Evolutionary conservation across 179 eudicot species (phyloP).

Genomic region (Spergularia azorica): DNA sequence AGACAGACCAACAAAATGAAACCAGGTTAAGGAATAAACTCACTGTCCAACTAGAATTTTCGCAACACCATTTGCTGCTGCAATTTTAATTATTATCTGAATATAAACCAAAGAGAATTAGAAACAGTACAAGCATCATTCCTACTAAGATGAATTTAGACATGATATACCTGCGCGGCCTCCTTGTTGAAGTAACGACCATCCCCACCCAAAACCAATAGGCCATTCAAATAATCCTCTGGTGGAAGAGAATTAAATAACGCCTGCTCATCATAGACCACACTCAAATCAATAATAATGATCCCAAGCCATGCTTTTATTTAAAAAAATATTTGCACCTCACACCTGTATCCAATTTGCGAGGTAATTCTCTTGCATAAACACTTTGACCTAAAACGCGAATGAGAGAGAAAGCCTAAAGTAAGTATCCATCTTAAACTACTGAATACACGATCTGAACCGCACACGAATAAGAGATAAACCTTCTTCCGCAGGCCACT

Average conservation of each 20-base stretch:
- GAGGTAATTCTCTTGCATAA: slow-evolving; percentile 90
- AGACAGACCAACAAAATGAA: background rate
- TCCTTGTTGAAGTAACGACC: slow-evolving; percentile 91
- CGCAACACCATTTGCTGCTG: slow-evolving; percentile 95
- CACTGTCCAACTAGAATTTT: slow-evolving; percentile 92
- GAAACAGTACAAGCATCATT: background rate
- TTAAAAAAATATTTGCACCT: background rate
- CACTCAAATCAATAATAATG: slow-evolving; percentile 7
- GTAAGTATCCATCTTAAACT: slow-evolving; percentile 5
- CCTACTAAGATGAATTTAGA: slow-evolving; percentile 6
- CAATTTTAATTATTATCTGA: slow-evolving; percentile 87
- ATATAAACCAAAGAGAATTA: slow-evolving; percentile 13
- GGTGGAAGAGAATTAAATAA: slow-evolving; percentile 80
- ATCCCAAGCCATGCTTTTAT: background rate
- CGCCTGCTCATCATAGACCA: slow-evolving; percentile 51
- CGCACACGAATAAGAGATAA: slow-evolving; percentile 1
- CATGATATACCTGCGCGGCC: slow-evolving; percentile 80
- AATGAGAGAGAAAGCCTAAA: background rate
- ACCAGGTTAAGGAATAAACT: slow-evolving; percentile 32
- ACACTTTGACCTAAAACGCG: slow-evolving; percentile 71
- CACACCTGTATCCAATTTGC: slow-evolving; percentile 99
- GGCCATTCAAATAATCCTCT: slow-evolving; percentile 76
- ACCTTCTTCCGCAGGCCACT: slow-evolving; percentile 76
- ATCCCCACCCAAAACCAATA: slow-evolving; percentile 93
- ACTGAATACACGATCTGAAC: background rate